Percentiles rank a stretch among this genome's conserved stretches.
phyloP scores from a whole-genome alignment of 2,329 filamentous ascomycete species.

The Exophiala dermatitidis region DNA sequence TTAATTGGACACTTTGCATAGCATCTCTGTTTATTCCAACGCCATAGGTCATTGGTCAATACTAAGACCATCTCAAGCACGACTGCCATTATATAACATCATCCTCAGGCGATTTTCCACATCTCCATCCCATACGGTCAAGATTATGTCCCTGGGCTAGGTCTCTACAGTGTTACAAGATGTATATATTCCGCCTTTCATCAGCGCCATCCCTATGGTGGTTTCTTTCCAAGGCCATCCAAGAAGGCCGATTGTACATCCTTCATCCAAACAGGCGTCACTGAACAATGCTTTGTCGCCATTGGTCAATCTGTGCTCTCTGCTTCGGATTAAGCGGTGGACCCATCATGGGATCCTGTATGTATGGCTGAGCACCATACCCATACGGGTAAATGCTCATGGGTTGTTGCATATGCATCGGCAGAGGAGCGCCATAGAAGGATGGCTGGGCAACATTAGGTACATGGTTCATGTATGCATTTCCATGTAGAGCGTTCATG shows the following conservation, averaged over 20 bases:
- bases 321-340: conserved; percentile 44
- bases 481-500: conserved; percentile 6
- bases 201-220: not conserved
- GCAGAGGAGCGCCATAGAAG: conserved; percentile 16
- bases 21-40: no score
- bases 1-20: no score
- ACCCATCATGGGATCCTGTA: conserved; percentile 28
- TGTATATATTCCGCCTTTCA: no score
- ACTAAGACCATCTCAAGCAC: no score
- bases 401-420: conserved; percentile 20
- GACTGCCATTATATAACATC: no score
- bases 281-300: conserved; percentile 38
- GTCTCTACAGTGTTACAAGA: no score
- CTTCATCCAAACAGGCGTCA: conserved; percentile 1
- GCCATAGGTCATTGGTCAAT: no score
- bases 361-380: conserved; percentile 14
- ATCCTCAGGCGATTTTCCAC: no score
- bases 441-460: conserved; percentile 1
- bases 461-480: conserved; percentile 12
- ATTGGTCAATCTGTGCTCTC: conserved; percentile 53
- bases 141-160: no score
- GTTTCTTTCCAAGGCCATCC: not conserved
- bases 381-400: conserved; percentile 11
- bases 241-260: not conserved
- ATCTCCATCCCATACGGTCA: no score